Percentiles rank a stretch among this genome's conserved stretches.
Conservation (phyloP, 2,329 filamentous ascomycete genomes). For the Shiraia bambusicola region DNA sequence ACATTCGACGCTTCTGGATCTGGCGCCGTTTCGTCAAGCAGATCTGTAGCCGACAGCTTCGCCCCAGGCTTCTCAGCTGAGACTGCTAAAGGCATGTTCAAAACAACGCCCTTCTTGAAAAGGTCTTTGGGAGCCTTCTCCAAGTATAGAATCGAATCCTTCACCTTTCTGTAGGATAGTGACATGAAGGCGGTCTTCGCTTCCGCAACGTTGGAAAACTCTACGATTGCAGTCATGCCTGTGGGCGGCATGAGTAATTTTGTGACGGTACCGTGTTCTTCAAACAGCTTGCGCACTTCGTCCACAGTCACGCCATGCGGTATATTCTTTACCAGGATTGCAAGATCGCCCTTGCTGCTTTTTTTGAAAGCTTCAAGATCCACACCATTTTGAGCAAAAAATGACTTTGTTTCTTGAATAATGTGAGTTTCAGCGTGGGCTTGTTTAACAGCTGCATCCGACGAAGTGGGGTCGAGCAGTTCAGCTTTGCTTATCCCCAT, state of each 20-base stretch:
- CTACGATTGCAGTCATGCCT: conserved; percentile 90
- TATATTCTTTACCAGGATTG: conserved; percentile 94
- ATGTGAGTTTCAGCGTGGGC: conserved; percentile 94
- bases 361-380: conserved; percentile 90
- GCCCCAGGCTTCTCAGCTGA: conserved; percentile 26
- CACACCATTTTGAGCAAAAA: conserved; percentile 83
- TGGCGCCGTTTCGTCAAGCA: conserved; percentile 60
- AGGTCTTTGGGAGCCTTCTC: conserved; percentile 89
- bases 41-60: conserved; percentile 68
- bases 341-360: conserved; percentile 78
- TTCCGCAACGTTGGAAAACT: conserved; percentile 77
- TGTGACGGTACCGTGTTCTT: conserved; percentile 79
- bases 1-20: conserved; percentile 61
- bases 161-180: conserved; percentile 85
- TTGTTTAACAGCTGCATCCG: conserved; percentile 93
- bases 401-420: conserved; percentile 93
- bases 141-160: conserved; percentile 86
- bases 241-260: conserved; percentile 88
- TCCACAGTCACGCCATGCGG: conserved; percentile 77
- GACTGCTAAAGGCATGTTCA: conserved; percentile 39
- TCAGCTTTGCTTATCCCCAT: conserved; percentile 90
- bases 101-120: conserved; percentile 53
- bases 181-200: conserved; percentile 81
- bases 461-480: conserved; percentile 89
- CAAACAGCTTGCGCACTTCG: conserved; percentile 78